A percentile compares a stretch with the other conserved stretches of the same genome.
These are phyloP conservation scores for Nicotiana paniculata DNA, from an alignment of 257 asterid genomes.

Conservation along the genomic window DNA sequence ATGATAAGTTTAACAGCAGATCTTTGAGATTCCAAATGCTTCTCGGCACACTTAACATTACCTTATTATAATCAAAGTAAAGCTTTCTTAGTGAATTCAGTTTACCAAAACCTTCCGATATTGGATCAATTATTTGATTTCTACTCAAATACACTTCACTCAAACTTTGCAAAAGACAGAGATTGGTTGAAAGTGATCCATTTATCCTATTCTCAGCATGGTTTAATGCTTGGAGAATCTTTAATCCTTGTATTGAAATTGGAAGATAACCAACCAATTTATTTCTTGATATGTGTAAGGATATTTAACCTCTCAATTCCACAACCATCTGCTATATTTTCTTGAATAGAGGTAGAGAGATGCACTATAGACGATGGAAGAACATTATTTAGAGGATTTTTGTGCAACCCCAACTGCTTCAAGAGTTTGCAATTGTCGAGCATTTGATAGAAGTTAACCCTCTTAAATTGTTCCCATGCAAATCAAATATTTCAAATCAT, in stretches of 20 bases:
- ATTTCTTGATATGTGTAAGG: too few species aligned
- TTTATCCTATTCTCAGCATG: too few species aligned
- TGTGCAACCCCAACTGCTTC: neutral
- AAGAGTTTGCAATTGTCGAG: neutral
- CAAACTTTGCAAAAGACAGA: neutral
- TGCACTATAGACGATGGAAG: too few species aligned
- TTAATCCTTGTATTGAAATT: too few species aligned
- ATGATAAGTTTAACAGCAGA: constrained; percentile 20
- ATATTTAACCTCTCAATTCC: too few species aligned
- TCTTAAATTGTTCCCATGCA: constrained; percentile 12
- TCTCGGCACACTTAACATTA: constrained; percentile 13
- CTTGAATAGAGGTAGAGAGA: too few species aligned
- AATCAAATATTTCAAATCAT: neutral
- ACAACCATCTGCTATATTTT: too few species aligned
- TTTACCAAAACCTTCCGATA: constrained; percentile 21
- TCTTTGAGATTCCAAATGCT: constrained; percentile 17
- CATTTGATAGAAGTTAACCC: constrained; percentile 8
- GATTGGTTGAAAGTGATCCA: too few species aligned
- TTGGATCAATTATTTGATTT: constrained; percentile 19
- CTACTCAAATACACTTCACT: neutral
- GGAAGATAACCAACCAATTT: too few species aligned
- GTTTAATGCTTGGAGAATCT: too few species aligned
- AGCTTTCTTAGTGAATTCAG: constrained; percentile 2
- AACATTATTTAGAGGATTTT: too few species aligned
- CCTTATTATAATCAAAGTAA: constrained; percentile 7